These are phyloP conservation scores for Phytomonas francai DNA, from an alignment of 208 protist genomes.

Conservation along the genomic window DNA sequence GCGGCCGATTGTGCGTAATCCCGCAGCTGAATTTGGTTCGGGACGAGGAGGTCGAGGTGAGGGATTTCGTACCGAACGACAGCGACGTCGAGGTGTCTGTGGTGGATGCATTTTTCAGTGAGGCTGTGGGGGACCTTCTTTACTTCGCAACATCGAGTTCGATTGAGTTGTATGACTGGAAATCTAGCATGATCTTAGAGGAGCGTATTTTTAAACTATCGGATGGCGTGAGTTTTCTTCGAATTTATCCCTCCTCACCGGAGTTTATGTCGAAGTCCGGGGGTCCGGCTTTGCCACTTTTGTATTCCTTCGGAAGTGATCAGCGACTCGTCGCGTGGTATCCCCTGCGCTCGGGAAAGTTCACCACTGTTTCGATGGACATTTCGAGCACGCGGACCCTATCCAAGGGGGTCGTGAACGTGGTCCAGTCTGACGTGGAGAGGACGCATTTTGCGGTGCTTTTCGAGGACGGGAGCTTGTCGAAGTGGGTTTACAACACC, in stretches of 20 bases:
- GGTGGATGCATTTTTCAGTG: slow-evolving; percentile 76
- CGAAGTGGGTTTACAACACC: slow-evolving; percentile 50
- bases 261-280: slow-evolving; percentile 6
- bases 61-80: slow-evolving; percentile 67
- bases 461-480: slow-evolving; percentile 69
- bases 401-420: slow-evolving; percentile 46
- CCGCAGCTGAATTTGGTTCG: slow-evolving; percentile 21
- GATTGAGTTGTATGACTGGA: slow-evolving; percentile 79
- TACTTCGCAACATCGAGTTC: slow-evolving; percentile 64
- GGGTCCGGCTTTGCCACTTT: slow-evolving; percentile 26
- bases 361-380: slow-evolving; percentile 45
- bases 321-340: slow-evolving; percentile 76
- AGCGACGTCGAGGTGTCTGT: slow-evolving; percentile 51
- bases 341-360: slow-evolving; percentile 28
- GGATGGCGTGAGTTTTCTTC: slow-evolving; percentile 58
- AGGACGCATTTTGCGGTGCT: slow-evolving; percentile 57
- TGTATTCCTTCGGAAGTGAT: slow-evolving; percentile 75
- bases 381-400: slow-evolving; percentile 61
- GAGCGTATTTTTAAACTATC: slow-evolving; percentile 65
- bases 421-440: slow-evolving; percentile 46
- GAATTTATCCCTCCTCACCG: slow-evolving; percentile 58
- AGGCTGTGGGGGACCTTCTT: slow-evolving; percentile 58
- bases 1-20: slow-evolving; percentile 59
- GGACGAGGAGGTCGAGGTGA: slow-evolving; percentile 17
- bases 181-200: slow-evolving; percentile 53